Evolutionary conservation across 2,329 filamentous ascomycete species (phyloP).

Genomic region (Camillea tinctor): DNA sequence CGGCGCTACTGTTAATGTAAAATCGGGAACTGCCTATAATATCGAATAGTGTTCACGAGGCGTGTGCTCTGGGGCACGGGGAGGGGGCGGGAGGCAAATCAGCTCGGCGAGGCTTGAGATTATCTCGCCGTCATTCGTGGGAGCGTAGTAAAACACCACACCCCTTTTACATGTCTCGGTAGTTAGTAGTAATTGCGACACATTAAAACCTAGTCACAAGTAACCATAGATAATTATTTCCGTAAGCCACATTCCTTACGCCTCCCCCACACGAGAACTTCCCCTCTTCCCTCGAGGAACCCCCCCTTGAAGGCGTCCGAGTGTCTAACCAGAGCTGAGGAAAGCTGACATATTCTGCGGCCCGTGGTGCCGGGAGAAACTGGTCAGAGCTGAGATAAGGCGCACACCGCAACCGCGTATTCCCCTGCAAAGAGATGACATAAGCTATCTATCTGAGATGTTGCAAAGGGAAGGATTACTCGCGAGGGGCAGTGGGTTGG

Average conservation of each 20-base stretch:
- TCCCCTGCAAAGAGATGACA: not conserved
- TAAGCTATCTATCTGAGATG: not conserved
- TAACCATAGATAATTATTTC: not conserved
- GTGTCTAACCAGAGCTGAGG: not conserved
- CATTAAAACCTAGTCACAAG: not conserved
- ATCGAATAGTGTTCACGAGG: too few relatives aligned
- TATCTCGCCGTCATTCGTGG: not conserved
- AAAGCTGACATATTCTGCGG: not conserved
- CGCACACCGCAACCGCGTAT: not conserved
- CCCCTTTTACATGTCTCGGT: not conserved
- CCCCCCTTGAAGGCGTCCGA: not conserved
- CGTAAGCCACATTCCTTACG: not conserved
- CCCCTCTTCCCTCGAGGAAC: not conserved
- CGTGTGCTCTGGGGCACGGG: too few relatives aligned
- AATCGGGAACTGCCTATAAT: too few relatives aligned
- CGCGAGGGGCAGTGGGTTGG: too few relatives aligned
- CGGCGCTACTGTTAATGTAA: too few relatives aligned
- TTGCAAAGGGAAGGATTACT: too few relatives aligned
- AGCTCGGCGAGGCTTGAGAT: not conserved
- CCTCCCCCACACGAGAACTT: not conserved
- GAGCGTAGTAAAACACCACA: not conserved
- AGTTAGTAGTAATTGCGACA: not conserved
- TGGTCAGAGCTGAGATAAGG: not conserved
- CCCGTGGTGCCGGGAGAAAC: not conserved
- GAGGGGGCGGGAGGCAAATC: not conserved